Conservation (phyloP, 345 rosid species). For the Geranium brycei region DNA sequence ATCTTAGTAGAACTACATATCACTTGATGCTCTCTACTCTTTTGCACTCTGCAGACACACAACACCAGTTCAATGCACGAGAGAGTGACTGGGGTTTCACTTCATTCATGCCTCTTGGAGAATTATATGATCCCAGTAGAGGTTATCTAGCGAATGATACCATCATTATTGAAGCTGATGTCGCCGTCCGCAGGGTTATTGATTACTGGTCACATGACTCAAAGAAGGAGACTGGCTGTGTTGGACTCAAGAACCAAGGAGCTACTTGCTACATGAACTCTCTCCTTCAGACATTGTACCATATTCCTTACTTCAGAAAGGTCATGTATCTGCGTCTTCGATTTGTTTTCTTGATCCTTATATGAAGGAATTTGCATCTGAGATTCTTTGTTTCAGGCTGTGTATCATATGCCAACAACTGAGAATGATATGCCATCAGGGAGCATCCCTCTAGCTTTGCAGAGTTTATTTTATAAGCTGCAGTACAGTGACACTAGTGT, state of each 20-base stretch:
- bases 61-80: slow-evolving; percentile 39
- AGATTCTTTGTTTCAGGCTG: slow-evolving; percentile 27
- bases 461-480: slow-evolving; percentile 51
- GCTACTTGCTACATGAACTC: slow-evolving; percentile 63
- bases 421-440: slow-evolving; percentile 55
- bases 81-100: slow-evolving; percentile 56
- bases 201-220: slow-evolving; percentile 52
- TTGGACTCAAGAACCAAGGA: slow-evolving; percentile 54
- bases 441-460: slow-evolving; percentile 53
- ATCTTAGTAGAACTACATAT: not conserved
- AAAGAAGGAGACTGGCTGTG: slow-evolving; percentile 53
- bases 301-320: slow-evolving; percentile 50
- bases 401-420: slow-evolving; percentile 56
- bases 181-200: slow-evolving; percentile 33
- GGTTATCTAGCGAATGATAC: slow-evolving; percentile 43
- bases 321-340: slow-evolving; percentile 14
- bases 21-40: not conserved
- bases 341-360: not conserved
- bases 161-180: slow-evolving; percentile 42
- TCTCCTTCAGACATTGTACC: slow-evolving; percentile 44
- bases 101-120: slow-evolving; percentile 44
- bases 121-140: slow-evolving; percentile 35
- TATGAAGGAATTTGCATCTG: not conserved
- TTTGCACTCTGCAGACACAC: slow-evolving; percentile 28
- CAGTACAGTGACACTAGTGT: slow-evolving; percentile 49